phyloP scores from a whole-genome alignment of 768 basidiomycete genomes.

The Cystobasidium onofrii region DNA sequence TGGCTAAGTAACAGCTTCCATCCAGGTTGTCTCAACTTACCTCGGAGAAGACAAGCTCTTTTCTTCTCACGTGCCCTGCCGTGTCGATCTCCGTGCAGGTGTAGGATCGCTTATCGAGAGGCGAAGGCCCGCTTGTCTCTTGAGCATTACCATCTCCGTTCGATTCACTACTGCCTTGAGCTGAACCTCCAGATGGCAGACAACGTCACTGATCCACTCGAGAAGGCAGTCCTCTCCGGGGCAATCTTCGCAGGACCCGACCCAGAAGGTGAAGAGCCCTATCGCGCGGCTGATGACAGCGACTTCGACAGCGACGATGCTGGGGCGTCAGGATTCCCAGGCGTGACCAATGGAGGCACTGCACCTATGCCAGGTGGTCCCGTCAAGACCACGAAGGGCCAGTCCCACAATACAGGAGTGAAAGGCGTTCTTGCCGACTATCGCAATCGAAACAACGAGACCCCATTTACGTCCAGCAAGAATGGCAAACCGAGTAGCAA shows the following conservation, averaged over 20 bases:
- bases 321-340: neutral
- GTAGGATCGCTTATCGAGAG: too few species aligned
- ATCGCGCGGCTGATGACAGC: neutral
- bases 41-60: too few species aligned
- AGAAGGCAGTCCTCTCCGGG: conserved; percentile 32
- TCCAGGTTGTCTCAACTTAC: too few species aligned
- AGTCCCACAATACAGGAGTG: conserved; percentile 39
- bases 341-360: neutral
- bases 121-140: neutral
- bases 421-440: conserved; percentile 42
- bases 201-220: conserved; percentile 30
- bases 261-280: conserved; percentile 22
- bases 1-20: too few species aligned
- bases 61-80: too few species aligned
- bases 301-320: conserved; percentile 25
- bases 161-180: neutral
- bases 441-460: conserved; percentile 9
- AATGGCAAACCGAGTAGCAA: neutral
- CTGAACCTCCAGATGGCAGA: conserved; percentile 12
- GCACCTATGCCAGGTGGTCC: neutral
- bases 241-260: conserved; percentile 25
- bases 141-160: neutral
- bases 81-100: too few species aligned
- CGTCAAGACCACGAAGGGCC: conserved; percentile 3
- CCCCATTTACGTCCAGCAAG: neutral